A percentile compares a stretch with the other conserved stretches of the same genome.
phyloP scores from a whole-genome alignment of 768 basidiomycete genomes.

The Russula lepida region DNA sequence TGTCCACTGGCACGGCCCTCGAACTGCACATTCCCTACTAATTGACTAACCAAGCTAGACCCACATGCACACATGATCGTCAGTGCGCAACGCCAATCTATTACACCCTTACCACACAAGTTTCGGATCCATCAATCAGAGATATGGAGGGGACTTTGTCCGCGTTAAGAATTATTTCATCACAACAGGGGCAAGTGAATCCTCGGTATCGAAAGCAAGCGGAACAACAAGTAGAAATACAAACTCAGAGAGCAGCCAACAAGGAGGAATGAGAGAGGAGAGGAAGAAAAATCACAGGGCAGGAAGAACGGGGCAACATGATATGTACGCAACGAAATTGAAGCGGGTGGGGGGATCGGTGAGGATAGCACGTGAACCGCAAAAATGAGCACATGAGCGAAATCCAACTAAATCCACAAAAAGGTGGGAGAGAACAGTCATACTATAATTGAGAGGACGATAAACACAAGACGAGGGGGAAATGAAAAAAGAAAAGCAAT shows the following conservation, averaged over 20 bases:
- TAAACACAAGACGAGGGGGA: conserved; percentile 14
- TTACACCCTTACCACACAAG: too few species aligned
- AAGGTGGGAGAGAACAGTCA: not conserved
- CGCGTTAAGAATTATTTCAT: conserved; percentile 12
- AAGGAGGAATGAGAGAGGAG: not conserved
- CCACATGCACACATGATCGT: too few species aligned
- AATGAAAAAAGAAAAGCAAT: conserved; percentile 12
- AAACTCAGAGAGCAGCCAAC: conserved; percentile 14
- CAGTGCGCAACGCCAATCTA: not conserved
- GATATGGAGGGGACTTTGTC: conserved; percentile 5
- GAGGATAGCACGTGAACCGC: conserved; percentile 15
- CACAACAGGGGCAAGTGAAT: conserved; percentile 15
- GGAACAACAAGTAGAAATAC: conserved; percentile 21
- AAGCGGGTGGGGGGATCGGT: conserved; percentile 18
- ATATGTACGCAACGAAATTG: conserved; percentile 17
- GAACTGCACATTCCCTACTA: too few species aligned
- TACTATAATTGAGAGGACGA: conserved; percentile 18
- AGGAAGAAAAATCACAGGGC: not conserved
- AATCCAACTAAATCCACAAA: conserved; percentile 21
- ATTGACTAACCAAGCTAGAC: too few species aligned
- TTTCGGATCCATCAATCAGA: not conserved
- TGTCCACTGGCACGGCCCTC: too few species aligned
- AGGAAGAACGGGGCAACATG: conserved; percentile 4
- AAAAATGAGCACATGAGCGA: conserved; percentile 18
- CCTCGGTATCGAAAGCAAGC: conserved; percentile 22